A percentile compares a stretch with the other conserved stretches of the same genome.
These are phyloP conservation scores for Scolecobasidium constrictum DNA, from an alignment of 2,329 filamentous ascomycete genomes.

Conservation along the genomic window DNA sequence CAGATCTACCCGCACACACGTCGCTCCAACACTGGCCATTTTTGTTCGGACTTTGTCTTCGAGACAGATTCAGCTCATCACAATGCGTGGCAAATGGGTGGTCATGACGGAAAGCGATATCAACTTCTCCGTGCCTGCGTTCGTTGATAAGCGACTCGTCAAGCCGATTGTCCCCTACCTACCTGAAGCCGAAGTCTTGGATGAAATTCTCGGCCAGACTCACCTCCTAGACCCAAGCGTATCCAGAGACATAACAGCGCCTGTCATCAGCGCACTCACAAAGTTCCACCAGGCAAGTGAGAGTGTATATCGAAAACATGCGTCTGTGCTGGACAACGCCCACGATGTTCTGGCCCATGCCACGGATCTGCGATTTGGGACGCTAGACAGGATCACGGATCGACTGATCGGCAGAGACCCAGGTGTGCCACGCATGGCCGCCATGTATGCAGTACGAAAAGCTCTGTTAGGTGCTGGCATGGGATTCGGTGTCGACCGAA, in stretches of 20 bases:
- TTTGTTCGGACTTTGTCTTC: constrained; percentile 32
- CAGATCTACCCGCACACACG: not conserved
- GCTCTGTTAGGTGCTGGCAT: constrained; percentile 34
- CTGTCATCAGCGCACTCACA: constrained; percentile 32
- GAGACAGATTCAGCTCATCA: constrained; percentile 35
- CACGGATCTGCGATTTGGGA: constrained; percentile 34
- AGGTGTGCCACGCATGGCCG: constrained; percentile 26
- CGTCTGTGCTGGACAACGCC: constrained; percentile 36
- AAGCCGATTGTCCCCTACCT: constrained; percentile 39
- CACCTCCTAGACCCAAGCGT: constrained; percentile 28
- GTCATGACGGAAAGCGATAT: constrained; percentile 26
- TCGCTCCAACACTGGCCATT: constrained; percentile 28
- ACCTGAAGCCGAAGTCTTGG: constrained; percentile 29
- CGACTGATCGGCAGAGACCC: constrained; percentile 27
- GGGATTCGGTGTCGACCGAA: constrained; percentile 7
- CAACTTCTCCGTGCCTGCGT: constrained; percentile 34
- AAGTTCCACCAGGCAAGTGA: constrained; percentile 34
- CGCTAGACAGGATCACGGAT: constrained; percentile 34
- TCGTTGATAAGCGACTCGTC: constrained; percentile 34
- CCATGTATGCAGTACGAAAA: constrained; percentile 60
- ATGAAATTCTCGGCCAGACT: constrained; percentile 23
- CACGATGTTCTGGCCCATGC: constrained; percentile 35
- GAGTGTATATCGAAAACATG: constrained; percentile 35
- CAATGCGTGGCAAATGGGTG: constrained; percentile 38
- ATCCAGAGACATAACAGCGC: constrained; percentile 33